Conservation (phyloP, 306 rosid species). For the Phaseolus lunatus region DNA sequence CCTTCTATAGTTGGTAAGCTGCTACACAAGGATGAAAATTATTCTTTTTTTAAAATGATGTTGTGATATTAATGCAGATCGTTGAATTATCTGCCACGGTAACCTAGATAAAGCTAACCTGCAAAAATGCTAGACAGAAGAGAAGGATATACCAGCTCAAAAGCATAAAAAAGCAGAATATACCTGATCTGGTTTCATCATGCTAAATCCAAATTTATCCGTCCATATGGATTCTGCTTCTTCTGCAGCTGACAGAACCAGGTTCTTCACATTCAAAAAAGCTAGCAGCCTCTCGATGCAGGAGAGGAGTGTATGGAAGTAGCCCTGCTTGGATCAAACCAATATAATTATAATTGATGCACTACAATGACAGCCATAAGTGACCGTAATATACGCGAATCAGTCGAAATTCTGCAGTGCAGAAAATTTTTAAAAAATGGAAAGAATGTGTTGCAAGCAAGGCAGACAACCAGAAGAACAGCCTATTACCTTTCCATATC, state of each 20-base stretch:
- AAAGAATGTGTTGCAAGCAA: slow-evolving; percentile 22
- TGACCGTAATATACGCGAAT: slow-evolving; percentile 17
- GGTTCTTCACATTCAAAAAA: slow-evolving; percentile 73
- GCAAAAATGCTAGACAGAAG: slow-evolving; percentile 21
- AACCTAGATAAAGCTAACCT: slow-evolving; percentile 29
- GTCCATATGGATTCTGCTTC: slow-evolving; percentile 97
- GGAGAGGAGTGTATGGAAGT: slow-evolving; percentile 83
- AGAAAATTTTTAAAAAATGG: slow-evolving; percentile 23
- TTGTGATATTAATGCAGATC: not conserved
- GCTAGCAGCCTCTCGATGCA: slow-evolving; percentile 86
- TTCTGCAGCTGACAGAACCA: slow-evolving; percentile 93
- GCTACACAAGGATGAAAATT: slow-evolving; percentile 46
- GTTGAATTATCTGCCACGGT: slow-evolving; percentile 15
- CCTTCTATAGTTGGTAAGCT: slow-evolving; percentile 82
- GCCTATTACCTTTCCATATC: too few species aligned
- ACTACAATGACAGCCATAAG: not conserved
- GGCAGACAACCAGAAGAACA: slow-evolving; percentile 20
- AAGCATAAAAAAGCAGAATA: slow-evolving; percentile 22
- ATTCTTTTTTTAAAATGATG: not conserved
- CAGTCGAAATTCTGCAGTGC: slow-evolving; percentile 25
- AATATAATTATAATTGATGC: slow-evolving; percentile 10
- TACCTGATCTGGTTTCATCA: slow-evolving; percentile 81
- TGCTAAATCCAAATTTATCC: slow-evolving; percentile 76
- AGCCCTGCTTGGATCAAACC: slow-evolving; percentile 64
- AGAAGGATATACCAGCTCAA: not conserved